Evolutionary conservation across 805 yeast genomes (phyloP).

Genomic region (Kazachstania bromeliacearum): DNA sequence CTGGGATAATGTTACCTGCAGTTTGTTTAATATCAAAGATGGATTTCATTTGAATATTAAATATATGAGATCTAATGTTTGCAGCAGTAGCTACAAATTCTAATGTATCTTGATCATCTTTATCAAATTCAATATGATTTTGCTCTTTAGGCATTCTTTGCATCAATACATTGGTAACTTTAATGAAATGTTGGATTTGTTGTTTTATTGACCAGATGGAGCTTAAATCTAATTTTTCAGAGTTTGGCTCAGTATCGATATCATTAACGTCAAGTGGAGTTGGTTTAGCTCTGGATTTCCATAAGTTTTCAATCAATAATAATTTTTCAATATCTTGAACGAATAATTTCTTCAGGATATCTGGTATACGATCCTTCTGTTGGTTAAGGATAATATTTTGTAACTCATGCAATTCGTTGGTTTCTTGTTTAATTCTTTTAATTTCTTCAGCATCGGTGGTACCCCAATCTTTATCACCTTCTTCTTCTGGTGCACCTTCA

Average conservation of each 20-base stretch:
- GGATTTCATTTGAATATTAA: constrained; percentile 59
- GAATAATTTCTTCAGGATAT: constrained; percentile 53
- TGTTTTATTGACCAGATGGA: constrained; percentile 54
- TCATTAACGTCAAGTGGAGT: constrained; percentile 37
- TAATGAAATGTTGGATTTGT: constrained; percentile 49
- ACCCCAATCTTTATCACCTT: constrained; percentile 39
- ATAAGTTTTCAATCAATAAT: constrained; percentile 57
- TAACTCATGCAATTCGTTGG: constrained; percentile 51
- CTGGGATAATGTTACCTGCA: constrained; percentile 97
- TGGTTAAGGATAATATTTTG: constrained; percentile 32
- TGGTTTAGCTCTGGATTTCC: constrained; percentile 70
- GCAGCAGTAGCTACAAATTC: constrained; percentile 82
- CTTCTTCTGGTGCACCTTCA: constrained; percentile 33
- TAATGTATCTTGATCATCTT: constrained; percentile 88
- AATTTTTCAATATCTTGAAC: constrained; percentile 71
- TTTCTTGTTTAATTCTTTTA: constrained; percentile 54
- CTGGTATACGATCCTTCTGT: constrained; percentile 27
- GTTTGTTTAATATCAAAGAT: constrained; percentile 86
- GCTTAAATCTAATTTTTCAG: constrained; percentile 24
- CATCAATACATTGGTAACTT: constrained; percentile 42
- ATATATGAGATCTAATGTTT: constrained; percentile 62
- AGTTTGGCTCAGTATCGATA: neutral
- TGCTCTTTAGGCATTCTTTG: constrained; percentile 34
- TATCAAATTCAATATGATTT: constrained; percentile 59
- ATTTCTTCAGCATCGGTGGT: constrained; percentile 58